Conservation (phyloP, 495 filamentous ascomycete species). For the Aspergillus ostianus region DNA sequence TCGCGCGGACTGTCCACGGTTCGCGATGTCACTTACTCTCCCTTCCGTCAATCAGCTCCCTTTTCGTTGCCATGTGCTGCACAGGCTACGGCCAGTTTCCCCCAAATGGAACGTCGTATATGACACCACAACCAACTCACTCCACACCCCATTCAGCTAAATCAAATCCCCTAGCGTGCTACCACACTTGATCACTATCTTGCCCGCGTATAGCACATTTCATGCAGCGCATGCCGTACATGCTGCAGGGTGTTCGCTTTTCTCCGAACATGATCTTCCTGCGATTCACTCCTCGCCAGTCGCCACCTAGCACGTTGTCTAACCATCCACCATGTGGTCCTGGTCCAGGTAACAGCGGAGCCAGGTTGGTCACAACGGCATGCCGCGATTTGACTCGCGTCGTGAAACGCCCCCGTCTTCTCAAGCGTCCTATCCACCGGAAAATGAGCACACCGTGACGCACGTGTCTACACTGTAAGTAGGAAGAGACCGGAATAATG, state of each 20-base stretch:
- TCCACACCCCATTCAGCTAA: no score
- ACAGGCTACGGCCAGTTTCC: no score
- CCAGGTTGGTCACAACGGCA: not conserved
- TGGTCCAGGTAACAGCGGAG: not conserved
- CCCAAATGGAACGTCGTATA: not conserved
- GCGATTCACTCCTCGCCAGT: not conserved
- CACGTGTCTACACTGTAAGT: no score
- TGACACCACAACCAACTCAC: no score
- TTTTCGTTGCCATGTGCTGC: not conserved
- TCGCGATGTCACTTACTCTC: not conserved
- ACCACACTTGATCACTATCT: no score
- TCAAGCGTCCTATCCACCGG: not conserved
- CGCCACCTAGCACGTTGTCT: not conserved
- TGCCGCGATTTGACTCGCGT: not conserved
- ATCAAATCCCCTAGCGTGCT: no score
- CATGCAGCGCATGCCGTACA: no score
- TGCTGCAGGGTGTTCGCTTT: not conserved
- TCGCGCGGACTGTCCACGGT: no score
- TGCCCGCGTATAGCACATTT: no score
- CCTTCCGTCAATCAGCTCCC: not conserved
- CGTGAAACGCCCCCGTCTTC: not conserved
- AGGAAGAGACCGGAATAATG: no score
- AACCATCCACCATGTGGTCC: not conserved
- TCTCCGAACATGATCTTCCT: not conserved
- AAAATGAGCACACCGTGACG: not conserved